Evolutionary conservation across 2,329 filamentous ascomycete genomes (phyloP), one percentile per base, ranked within the genome.

Genomic region (Cercospora berteroae): DNA sequence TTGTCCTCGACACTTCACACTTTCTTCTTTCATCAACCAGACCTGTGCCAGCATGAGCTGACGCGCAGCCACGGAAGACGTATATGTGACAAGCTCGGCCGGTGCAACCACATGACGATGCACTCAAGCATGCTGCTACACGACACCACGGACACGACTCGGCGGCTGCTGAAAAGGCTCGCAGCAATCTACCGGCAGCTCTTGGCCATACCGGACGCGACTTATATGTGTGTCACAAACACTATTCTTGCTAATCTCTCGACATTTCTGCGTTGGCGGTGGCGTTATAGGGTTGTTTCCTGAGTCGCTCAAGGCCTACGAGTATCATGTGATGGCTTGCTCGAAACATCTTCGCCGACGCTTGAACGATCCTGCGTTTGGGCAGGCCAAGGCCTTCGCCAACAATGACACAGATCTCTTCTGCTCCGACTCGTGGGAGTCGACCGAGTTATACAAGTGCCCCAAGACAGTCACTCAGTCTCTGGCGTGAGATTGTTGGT

Each of bases 151-250:
- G 39, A 48, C 25, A 33, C 55, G 55, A 31, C 55, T 18, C 31
- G 55, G 27, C 55, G 55, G 6, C 29, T 36, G 55, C 12, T 31
- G 55, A 55, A 25, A 55, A 55, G 48, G 55, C 36, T 58, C 55
- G 55, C 55, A 58, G 55, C 55, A 58, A 58, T 58, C 55, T 58
- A 23, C 55, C 55, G 55, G 55, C 55, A 58, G 55, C 55, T 33
- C 18, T 36, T 31, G 55, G 27, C 31, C 36, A 31, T 31, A 33
- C 55, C n/a, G 25, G 31, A 58, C 55, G 55, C 55, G 27, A 58
- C 55, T 33, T 36, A 58, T 31, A 58, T n/a, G 10, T 12, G n/a
- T 58, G 25, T 29, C 31, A 36, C 55, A 13, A 58, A 20, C 55
- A n/a, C 55, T 36, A 58, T 58, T 16, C 27, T 23, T 10, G 55